Base-by-base conservation (phyloP, 2,329 filamentous ascomycete genomes). In the Aspergillus aculeatus region DNA sequence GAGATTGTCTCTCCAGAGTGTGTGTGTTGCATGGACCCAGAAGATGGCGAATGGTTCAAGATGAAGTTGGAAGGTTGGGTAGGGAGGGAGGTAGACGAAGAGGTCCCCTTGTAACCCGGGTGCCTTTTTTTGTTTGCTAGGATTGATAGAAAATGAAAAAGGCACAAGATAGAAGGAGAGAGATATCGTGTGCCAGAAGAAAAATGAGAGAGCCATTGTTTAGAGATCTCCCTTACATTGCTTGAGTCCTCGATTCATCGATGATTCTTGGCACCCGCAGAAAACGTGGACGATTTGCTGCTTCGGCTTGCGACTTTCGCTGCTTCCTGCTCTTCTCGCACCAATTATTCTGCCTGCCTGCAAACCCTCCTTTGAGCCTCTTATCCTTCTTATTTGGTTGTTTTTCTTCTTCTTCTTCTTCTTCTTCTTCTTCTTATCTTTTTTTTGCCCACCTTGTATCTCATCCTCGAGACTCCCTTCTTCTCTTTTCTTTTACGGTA, bases 191-290 rank as follows among this genome's bases (percentile, higher is more conserved):
- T n/a, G 38, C 4, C 14, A 44, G 38, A 44, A 6, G 38, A 19
- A 44, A 19, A 19, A 44, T 7, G 16, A 44, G 38, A 44, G 38
- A 44, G 14, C 5, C 12, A 53, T 58, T 56, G 54, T 35, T 56
- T 51, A 38, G 16, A 32, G 47, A 10, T 52, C 54, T 47, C 50
- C 47, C 26, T 60, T 49, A 60, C 47, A 41, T 44, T 35, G 41
- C 19, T 49, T 50, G 47, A 47, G 35, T 51, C 51, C 55, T 55
- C 50, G 47, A 56, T 41, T 51, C 51, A 53, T 55, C 50, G 47
- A 56, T 41, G 47, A 55, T 57, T 62, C 64, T 65, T 68, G 59
- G 63, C 66, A 60, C 58, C 58, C 62, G 62, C 56, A 57, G 57
- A 64, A 61, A 64, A 60, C 60, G 56, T 62, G 62, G 60, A 60